Evolutionary conservation across 2,329 filamentous ascomycete species (phyloP), one percentile per base, ranked within the genome.

Genomic region (Myriosclerotinia scirpicola): DNA sequence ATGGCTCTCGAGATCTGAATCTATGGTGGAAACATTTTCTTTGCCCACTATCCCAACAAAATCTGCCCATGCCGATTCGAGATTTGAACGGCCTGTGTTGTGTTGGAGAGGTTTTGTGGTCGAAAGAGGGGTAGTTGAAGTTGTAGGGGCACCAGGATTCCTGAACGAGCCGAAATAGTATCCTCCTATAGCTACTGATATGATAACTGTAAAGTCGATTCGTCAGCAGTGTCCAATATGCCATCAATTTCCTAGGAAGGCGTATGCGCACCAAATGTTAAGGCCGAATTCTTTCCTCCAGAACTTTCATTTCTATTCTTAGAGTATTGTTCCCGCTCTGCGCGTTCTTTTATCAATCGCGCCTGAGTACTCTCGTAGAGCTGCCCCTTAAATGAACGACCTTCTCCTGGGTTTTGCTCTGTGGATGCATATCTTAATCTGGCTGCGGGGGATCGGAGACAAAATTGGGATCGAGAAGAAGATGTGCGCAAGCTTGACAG

Each of bases 41-140:
- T 83, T 81, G 70, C 88, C 88, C 4, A 90, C 82, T 59, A 90
- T 82, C 65, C 81, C 82, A 65, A 83, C 83, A 68, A 90, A 88
- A 77, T 90, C 87, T n/a, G 85, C 79, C 88, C 88, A 90, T 4
- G 87, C 86, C 36, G 88, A 86, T 78, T 89, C 85, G 73, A 90
- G 83, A 74, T 90, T 88, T 72, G 85, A 81, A 67, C 85, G 82
- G 69, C 83, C 83, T 64, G 81, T 81, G 72, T 88, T 85, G 77
- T 89, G 85, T 71, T 78, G 78, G 12, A 84, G 84, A n/a, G 82
- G 75, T 38, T 73, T 79, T 14, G 82, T 80, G 62, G 82, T 80
- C 68, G 77, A 76, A 9, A 90, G 81, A 36, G 87, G 85, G 3
- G 87, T 78, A 14, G 88, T 90, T 71, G 87, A 90, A 44, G 77